Conservation (phyloP, 139 green algal species). For the Tetraselmis striata region DNA sequence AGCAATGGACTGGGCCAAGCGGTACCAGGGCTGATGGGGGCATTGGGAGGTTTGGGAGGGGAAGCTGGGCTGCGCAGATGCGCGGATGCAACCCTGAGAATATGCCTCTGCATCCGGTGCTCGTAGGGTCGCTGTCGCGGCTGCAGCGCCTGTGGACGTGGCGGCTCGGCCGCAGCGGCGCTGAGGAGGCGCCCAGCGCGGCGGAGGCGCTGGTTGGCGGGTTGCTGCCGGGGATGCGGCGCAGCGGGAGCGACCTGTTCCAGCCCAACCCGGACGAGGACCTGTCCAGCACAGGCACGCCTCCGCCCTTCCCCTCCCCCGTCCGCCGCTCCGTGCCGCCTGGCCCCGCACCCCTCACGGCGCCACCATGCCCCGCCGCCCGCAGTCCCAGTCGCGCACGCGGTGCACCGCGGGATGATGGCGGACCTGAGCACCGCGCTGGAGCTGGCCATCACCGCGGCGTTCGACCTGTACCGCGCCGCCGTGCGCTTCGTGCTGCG, state of each 20-base stretch:
- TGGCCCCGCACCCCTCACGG: not conserved
- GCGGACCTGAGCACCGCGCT: conserved; percentile 48
- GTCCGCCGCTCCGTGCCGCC: not conserved
- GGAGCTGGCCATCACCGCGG: conserved; percentile 45
- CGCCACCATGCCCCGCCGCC: not conserved
- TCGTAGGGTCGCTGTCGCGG: not conserved
- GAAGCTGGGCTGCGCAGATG: no score
- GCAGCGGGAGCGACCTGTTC: conserved; percentile 13
- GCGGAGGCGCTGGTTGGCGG: not conserved
- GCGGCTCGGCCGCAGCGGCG: no score
- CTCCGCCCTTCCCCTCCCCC: not conserved
- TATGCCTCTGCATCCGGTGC: no score
- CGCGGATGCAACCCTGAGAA: no score
- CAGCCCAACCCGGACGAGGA: conserved; percentile 5
- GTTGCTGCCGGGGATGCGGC: not conserved
- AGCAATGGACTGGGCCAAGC: no score
- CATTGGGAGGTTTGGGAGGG: no score
- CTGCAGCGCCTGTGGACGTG: not conserved
- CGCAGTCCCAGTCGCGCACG: not conserved
- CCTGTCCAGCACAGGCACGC: not conserved
- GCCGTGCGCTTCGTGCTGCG: conserved; percentile 29
- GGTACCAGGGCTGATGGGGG: no score
- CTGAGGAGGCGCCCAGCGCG: not conserved
- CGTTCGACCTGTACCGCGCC: conserved; percentile 36
- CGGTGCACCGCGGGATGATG: conserved; percentile 34